Evolutionary conservation across 305 asterid genomes (phyloP), one percentile per base, ranked within the genome.

Genomic region (Rubia tinctorum): DNA sequence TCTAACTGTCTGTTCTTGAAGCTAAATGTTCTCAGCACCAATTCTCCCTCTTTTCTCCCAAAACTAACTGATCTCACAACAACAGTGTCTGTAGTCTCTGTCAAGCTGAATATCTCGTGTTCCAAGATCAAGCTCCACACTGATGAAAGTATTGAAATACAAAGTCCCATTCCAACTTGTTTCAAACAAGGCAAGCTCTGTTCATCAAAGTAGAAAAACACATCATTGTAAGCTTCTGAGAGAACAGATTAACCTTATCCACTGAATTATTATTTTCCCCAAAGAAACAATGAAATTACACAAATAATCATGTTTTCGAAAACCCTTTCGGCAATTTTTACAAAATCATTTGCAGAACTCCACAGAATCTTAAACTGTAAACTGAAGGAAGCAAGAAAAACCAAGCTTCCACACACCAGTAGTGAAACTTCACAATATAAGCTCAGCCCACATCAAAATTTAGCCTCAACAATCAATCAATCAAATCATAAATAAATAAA

Each of bases 21-120:
- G 77, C 83, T 83, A 30, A 27, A 44, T 71, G 85, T 55, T 76
- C 62, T 80, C 49, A 80, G 27, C 18, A 78, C 66, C 59, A 65
- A 12, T 55, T 83, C 85, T 37, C 80, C 76, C 8, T 74, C 84
- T 83, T 68, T 80, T 75, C 84, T 82, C 11, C 86, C 89, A 72
- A 79, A 82, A 69, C 86, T 86, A n/a, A 82, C 61, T 27, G 90
- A 84, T 80, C 84, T 84, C 22, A 84, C 85, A 39, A 87, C 71
- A 37, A 58, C 30, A 20, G 76, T 75, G 63, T 83, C 88, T 8
- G 75, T 63, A 22, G 68, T 73, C 63, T 84, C 86, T 1, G 78
- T 40, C 45, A 84, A 61, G 58, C 77, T 69, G 66, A 78, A 80
- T 68, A 82, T 11, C 27, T 27, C 42, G 53, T 47, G 73, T 66